Evolutionary conservation across 2,329 filamentous ascomycete genomes (phyloP).

Genomic region (Colletotrichum melonis): DNA sequence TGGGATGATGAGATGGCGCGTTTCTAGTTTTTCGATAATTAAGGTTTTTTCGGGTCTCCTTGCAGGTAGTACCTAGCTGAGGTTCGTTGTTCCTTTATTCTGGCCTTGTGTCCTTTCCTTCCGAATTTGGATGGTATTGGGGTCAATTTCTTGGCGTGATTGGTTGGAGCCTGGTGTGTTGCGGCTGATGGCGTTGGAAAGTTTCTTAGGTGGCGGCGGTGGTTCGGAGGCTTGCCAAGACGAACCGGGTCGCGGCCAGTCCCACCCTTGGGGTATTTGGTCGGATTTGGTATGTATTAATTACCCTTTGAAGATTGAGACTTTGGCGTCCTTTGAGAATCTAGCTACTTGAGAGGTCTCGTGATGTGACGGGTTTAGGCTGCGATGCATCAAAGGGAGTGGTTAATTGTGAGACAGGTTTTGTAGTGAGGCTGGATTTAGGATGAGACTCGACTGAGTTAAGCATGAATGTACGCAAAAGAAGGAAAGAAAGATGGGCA

Average conservation of each 20-base stretch:
- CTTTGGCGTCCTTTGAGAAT: not conserved
- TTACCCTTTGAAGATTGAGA: too few species aligned
- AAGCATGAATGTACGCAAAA: not conserved
- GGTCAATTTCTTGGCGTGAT: constrained; percentile 28
- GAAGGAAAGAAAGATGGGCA: not conserved
- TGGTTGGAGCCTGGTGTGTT: not conserved
- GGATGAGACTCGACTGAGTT: not conserved
- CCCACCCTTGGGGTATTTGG: not conserved
- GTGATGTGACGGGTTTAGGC: too few species aligned
- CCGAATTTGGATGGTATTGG: constrained; percentile 15
- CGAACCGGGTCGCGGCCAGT: not conserved
- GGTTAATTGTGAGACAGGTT: not conserved
- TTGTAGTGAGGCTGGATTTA: not conserved
- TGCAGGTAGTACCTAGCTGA: not conserved
- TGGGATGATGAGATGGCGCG: not conserved
- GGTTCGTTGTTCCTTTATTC: too few species aligned
- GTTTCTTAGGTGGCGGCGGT: not conserved
- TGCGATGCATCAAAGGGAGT: too few species aligned
- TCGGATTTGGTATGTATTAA: too few species aligned
- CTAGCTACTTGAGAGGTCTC: too few species aligned
- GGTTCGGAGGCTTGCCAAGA: not conserved
- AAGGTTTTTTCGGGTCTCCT: not conserved
- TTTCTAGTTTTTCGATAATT: not conserved
- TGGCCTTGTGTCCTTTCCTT: not conserved
- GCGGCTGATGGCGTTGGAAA: not conserved